These are phyloP conservation scores for Pneumocystis murina DNA, from an alignment of 1,139 yeast genomes.

Conservation along the genomic window DNA sequence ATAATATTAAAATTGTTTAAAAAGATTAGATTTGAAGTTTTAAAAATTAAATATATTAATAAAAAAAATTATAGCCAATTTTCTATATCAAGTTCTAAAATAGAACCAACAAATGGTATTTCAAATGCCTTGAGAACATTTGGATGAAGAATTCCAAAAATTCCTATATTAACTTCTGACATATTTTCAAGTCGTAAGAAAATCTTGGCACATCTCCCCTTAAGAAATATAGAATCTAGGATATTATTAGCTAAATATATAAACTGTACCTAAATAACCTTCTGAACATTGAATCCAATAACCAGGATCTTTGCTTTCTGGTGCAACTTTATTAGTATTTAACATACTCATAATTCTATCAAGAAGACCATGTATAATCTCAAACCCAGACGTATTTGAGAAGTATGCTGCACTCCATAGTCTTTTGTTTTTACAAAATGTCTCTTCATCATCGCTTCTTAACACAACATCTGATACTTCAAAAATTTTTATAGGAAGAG, in stretches of 20 bases:
- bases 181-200: constrained; percentile 47
- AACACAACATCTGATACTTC: constrained; percentile 91
- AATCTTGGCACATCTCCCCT: constrained; percentile 91
- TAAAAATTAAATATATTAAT: neutral
- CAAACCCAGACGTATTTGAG: constrained; percentile 92
- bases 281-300: constrained; percentile 38
- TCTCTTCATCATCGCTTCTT: constrained; percentile 64
- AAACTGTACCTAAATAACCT: constrained; percentile 24
- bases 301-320: constrained; percentile 49
- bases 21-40: neutral
- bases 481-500: constrained; percentile 85
- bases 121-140: constrained; percentile 77
- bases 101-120: constrained; percentile 82
- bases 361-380: constrained; percentile 79
- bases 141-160: constrained; percentile 90
- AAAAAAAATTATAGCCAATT: constrained; percentile 41
- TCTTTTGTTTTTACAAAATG: constrained; percentile 84
- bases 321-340: constrained; percentile 52
- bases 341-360: constrained; percentile 94
- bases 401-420: constrained; percentile 90
- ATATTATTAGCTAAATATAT: neutral
- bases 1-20: neutral
- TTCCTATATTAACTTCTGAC: constrained; percentile 40
- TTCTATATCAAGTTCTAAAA: constrained; percentile 81
- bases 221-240: constrained; percentile 59